Evolutionary conservation across 2,329 filamentous ascomycete species (phyloP).

Genomic region (Alternaria alternata): DNA sequence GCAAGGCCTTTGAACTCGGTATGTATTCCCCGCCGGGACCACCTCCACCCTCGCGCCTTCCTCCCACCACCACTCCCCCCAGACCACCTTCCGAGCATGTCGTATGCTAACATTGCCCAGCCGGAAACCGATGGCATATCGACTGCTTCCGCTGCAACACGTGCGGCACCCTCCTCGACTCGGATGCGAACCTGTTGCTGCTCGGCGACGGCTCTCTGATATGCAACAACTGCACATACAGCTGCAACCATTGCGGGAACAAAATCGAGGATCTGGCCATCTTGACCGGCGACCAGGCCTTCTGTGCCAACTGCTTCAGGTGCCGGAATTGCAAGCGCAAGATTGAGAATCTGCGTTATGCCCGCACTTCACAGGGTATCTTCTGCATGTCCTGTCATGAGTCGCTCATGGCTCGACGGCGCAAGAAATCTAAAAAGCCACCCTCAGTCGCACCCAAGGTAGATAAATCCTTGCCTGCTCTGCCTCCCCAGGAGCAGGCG

Average conservation of each 20-base stretch:
- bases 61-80: not conserved
- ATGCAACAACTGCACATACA: conserved; percentile 99
- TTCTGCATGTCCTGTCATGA: conserved; percentile 99
- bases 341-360: conserved; percentile 98
- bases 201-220: conserved; percentile 97
- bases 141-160: conserved; percentile 98
- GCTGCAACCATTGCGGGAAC: conserved; percentile 93
- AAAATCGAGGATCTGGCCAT: conserved; percentile 99
- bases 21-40: conserved; percentile 47
- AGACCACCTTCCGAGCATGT: not conserved
- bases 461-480: conserved; percentile 91
- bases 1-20: conserved; percentile 98
- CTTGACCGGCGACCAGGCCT: conserved; percentile 95
- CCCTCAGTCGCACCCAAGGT: conserved; percentile 64
- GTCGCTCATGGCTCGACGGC: conserved; percentile 88
- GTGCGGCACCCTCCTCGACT: conserved; percentile 94
- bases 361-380: conserved; percentile 95
- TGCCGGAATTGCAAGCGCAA: conserved; percentile 98
- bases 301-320: conserved; percentile 95
- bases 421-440: conserved; percentile 78
- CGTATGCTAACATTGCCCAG: conserved; percentile 58
- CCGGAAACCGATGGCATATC: conserved; percentile 97
- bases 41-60: not conserved
- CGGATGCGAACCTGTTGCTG: conserved; percentile 94
- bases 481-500: conserved; percentile 74